Conservation (phyloP, 1,139 yeast genomes). For the Hemisphaericaspora xylofermentans region DNA sequence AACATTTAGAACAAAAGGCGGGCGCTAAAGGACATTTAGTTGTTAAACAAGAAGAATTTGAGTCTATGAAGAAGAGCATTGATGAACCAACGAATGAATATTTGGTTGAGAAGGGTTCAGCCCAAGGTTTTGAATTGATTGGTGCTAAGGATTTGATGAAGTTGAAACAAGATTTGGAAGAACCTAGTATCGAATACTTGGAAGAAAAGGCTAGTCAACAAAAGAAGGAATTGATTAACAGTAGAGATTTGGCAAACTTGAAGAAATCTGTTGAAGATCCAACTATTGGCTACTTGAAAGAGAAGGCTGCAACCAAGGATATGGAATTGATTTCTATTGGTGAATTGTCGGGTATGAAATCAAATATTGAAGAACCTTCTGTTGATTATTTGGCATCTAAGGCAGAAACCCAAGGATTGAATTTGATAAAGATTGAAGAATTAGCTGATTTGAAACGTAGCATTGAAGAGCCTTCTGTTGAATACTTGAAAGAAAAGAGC, state of each 20-base stretch:
- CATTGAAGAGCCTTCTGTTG: slow-evolving; percentile 25
- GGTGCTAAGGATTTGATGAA: slow-evolving; percentile 4
- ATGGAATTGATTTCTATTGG: slow-evolving; percentile 1
- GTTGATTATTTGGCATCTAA: slow-evolving; percentile 21
- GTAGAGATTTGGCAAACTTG: slow-evolving; percentile 1
- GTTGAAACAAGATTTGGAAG: slow-evolving; percentile 8
- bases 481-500: slow-evolving; percentile 23
- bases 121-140: slow-evolving; percentile 10
- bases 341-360: slow-evolving; percentile 7
- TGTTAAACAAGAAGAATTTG: slow-evolving; percentile 10
- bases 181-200: slow-evolving; percentile 24
- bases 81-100: slow-evolving; percentile 22
- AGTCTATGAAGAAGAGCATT: slow-evolving; percentile 8
- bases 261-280: slow-evolving; percentile 15
- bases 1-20: slow-evolving; percentile 15
- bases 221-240: slow-evolving; percentile 1
- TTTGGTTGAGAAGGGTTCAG: slow-evolving; percentile 19
- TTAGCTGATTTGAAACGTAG: slow-evolving; percentile 15
- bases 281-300: slow-evolving; percentile 18
- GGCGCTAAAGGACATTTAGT: slow-evolving; percentile 1
- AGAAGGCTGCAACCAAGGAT: slow-evolving; percentile 14
- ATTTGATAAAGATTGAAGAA: slow-evolving; percentile 21
- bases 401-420: slow-evolving; percentile 16
- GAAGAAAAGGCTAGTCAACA: slow-evolving; percentile 14
- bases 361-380: slow-evolving; percentile 17